These are phyloP conservation scores for Penicillium arizonense DNA, from an alignment of 495 filamentous ascomycete genomes.

Conservation along the genomic window DNA sequence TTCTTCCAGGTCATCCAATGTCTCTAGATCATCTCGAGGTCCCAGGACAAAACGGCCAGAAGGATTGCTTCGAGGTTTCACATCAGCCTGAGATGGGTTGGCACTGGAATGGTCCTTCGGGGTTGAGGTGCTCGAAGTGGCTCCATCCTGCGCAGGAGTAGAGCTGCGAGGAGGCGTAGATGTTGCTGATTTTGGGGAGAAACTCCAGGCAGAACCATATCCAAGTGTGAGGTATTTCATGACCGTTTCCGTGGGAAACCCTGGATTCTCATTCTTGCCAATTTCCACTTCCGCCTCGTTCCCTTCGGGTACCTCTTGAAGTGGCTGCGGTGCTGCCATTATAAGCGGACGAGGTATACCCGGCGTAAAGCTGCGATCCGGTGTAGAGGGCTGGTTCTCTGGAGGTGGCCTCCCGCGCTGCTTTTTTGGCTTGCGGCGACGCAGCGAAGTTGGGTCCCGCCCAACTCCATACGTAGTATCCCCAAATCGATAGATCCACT, in stretches of 20 bases:
- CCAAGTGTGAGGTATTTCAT: slow-evolving; percentile 63
- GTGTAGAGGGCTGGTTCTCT: slow-evolving; percentile 16
- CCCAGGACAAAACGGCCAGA: slow-evolving; percentile 22
- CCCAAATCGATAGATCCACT: slow-evolving; percentile 76
- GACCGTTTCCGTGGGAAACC: slow-evolving; percentile 42
- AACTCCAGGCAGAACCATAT: slow-evolving; percentile 59
- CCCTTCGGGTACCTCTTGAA: slow-evolving; percentile 9
- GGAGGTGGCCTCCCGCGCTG: slow-evolving; percentile 14
- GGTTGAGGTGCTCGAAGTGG: slow-evolving; percentile 1
- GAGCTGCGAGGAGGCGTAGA: slow-evolving; percentile 20
- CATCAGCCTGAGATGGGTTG: neutral
- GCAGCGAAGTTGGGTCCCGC: slow-evolving; percentile 65
- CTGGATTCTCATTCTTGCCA: slow-evolving; percentile 20
- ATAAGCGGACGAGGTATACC: slow-evolving; percentile 49
- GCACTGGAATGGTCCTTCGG: neutral
- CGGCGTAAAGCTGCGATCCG: slow-evolving; percentile 32
- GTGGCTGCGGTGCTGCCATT: slow-evolving; percentile 22
- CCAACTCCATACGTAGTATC: slow-evolving; percentile 76
- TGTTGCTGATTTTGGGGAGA: slow-evolving; percentile 27
- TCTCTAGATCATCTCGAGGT: slow-evolving; percentile 28
- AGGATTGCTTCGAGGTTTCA: neutral
- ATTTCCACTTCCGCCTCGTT: slow-evolving; percentile 10
- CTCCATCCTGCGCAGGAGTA: neutral
- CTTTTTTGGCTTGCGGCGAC: slow-evolving; percentile 38
- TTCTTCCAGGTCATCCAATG: slow-evolving; percentile 29